phyloP scores from a whole-genome alignment of 1,284 basidiomycete genomes.

The Cryptococcus deneoformans region DNA sequence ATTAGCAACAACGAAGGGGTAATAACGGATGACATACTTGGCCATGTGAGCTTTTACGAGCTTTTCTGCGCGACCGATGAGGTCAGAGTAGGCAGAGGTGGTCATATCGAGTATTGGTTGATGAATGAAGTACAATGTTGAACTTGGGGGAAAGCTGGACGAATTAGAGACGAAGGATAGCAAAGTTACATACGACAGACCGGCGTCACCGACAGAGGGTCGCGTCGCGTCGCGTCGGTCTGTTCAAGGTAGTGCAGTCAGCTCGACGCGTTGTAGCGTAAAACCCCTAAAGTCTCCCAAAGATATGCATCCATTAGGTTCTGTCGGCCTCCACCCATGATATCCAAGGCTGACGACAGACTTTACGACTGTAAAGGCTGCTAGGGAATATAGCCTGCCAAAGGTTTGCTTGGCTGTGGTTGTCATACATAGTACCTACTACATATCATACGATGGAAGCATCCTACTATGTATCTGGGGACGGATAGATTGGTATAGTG shows the following conservation, averaged over 20 bases:
- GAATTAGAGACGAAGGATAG: not conserved
- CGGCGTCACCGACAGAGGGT: no score
- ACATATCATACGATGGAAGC: no score
- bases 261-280: not conserved
- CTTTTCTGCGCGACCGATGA: conserved; percentile 62
- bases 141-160: not conserved
- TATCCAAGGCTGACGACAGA: no score
- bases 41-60: conserved; percentile 75
- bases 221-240: not conserved
- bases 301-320: no score
- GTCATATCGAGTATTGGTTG: not conserved
- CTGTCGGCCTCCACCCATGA: no score
- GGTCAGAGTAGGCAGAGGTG: not conserved
- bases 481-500: no score
- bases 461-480: no score
- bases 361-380: no score
- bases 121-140: not conserved
- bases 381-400: no score
- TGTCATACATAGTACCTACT: no score
- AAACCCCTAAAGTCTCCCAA: no score
- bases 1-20: not conserved
- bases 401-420: no score
- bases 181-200: not conserved
- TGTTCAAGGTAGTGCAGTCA: not conserved
- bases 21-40: conserved; percentile 32